Evolutionary conservation across 306 rosid species (phyloP), one percentile per base, ranked within the genome.

Genomic region (Ziziphus jujuba): DNA sequence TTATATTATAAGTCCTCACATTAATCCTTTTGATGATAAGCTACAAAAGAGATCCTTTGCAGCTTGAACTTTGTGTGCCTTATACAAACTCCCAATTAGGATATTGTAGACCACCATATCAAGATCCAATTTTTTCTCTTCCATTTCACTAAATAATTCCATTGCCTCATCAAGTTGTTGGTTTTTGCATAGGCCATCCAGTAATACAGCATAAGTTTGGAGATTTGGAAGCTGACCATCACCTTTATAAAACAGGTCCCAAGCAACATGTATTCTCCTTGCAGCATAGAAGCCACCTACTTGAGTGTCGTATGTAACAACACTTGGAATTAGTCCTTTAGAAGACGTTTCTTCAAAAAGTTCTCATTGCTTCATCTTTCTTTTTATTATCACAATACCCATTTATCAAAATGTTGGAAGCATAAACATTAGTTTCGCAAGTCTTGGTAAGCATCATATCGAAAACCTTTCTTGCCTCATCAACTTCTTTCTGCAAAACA

Each of bases 181-280:
- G 34, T 59, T 65, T 58, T 66, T 74, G 38, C 67, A 74, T 2
- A 74, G 31, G 0, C 72, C 78, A 21, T 66, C 61, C 43, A 66
- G 25, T 16, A 58, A 48, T 9, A 44, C n/a, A 50, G 44, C n/a
- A 40, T 56, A 66, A 0, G 72, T 57, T 17, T 33, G 33, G 14
- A 40, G 15, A 71, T 38, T 3, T 28, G 63, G 67, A 60, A 7
- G 28, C 9, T 35, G 51, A 16, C 75, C 75, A 38, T 16, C 19
- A 12, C 1, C 70, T 24, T 25, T 4, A 23, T 56, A 50, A 35
- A 79, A 60, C 38, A 82, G 68, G 16, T 72, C 34, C 47, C 61
- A 44, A 0, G 77, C 84, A 36, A 69, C 80, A 34, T 34, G 3
- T 24, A 7, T 6, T 15, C 66, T 51, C 47, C 78, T 67, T 0